These are phyloP conservation scores for Euptelea pleiosperma DNA, from an alignment of 164 flowering plant genomes.

Conservation along the genomic window DNA sequence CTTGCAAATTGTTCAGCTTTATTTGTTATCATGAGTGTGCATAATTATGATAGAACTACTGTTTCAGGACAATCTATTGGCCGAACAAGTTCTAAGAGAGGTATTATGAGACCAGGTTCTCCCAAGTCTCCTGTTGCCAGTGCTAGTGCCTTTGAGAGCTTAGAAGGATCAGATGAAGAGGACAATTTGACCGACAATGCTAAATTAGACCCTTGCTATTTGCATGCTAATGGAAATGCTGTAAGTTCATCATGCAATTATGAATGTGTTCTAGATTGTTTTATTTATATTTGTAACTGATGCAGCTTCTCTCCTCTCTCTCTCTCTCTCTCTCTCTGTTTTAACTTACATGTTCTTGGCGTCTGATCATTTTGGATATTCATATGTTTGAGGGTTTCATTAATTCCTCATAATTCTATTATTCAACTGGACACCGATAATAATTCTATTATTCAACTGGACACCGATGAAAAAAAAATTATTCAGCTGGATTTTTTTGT, in stretches of 20 bases:
- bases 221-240: constrained; percentile 64
- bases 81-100: constrained; percentile 43
- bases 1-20: not conserved
- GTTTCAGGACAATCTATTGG: constrained; percentile 52
- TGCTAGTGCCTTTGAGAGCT: constrained; percentile 88
- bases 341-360: too few species aligned
- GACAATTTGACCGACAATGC: constrained; percentile 59
- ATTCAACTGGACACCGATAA: too few species aligned
- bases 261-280: too few species aligned
- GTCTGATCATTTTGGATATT: too few species aligned
- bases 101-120: constrained; percentile 60
- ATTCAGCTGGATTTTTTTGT: too few species aligned
- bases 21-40: not conserved
- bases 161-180: constrained; percentile 95
- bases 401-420: too few species aligned
- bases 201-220: constrained; percentile 50
- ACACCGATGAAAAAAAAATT: too few species aligned
- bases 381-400: too few species aligned
- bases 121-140: constrained; percentile 97
- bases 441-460: too few species aligned
- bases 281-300: too few species aligned
- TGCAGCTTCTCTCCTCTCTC: too few species aligned
- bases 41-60: not conserved
- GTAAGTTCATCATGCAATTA: constrained; percentile 41
- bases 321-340: too few species aligned